Conservation (phyloP, 2,329 filamentous ascomycete genomes). For the Aspergillus sp. region DNA sequence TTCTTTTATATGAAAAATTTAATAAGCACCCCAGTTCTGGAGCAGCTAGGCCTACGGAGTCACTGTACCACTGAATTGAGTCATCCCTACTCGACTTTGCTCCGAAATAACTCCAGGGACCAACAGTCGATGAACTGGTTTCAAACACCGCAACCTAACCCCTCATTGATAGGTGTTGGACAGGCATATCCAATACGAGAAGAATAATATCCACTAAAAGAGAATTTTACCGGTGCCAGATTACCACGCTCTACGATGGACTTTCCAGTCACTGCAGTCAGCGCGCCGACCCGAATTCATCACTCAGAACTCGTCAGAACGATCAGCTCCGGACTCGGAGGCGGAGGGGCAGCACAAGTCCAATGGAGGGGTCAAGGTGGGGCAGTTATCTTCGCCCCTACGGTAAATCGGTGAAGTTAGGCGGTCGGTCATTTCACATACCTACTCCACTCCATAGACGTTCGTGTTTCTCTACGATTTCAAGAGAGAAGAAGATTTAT, state of each 20-base stretch:
- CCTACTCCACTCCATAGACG: too few relatives aligned
- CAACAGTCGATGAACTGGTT: neutral
- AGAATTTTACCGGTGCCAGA: neutral
- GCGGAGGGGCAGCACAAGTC: neutral
- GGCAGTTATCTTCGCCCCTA: neutral
- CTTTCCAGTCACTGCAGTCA: neutral
- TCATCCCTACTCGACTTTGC: neutral
- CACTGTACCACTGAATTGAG: neutral
- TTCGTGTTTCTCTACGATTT: too few relatives aligned
- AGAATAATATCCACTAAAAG: neutral
- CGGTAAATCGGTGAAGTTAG: too few relatives aligned
- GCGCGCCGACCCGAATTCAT: neutral
- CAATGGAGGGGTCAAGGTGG: slow-evolving; percentile 1
- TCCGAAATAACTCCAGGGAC: neutral
- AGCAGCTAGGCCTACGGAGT: too few relatives aligned
- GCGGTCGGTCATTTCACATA: too few relatives aligned
- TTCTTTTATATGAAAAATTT: slow-evolving; percentile 6
- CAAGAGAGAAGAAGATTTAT: too few relatives aligned
- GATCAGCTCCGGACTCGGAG: neutral
- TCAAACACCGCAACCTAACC: neutral
- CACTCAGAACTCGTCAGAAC: neutral
- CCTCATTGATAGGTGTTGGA: neutral
- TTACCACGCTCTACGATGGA: neutral
- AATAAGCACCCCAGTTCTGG: neutral
- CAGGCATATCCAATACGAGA: neutral